Evolutionary conservation across 345 rosid genomes (phyloP).

Genomic region (Eucalyptus guilfoylei): DNA sequence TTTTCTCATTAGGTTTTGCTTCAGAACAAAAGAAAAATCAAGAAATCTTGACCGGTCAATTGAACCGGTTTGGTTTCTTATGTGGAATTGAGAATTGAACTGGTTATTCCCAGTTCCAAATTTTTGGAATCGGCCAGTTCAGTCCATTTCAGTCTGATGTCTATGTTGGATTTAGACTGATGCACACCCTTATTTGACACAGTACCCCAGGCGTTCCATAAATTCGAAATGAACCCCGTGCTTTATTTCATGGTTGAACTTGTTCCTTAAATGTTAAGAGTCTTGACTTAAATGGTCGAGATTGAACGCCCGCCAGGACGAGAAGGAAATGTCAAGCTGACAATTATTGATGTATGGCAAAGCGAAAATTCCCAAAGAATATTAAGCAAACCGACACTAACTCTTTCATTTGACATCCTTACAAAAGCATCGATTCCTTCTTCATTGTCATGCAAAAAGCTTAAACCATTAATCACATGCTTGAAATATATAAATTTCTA

Average conservation of each 20-base stretch:
- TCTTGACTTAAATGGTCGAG: background rate
- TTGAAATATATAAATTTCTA: background rate
- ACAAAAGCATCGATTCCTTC: background rate
- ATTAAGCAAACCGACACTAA: background rate
- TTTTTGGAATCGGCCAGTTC: background rate
- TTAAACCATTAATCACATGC: background rate
- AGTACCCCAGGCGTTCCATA: background rate
- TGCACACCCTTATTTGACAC: background rate
- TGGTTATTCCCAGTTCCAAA: background rate
- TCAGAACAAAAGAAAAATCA: background rate
- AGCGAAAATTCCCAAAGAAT: background rate
- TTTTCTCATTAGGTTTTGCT: background rate
- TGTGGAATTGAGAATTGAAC: background rate
- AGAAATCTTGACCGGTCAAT: background rate
- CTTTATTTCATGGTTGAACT: background rate
- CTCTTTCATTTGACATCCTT: background rate
- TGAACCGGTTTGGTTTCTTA: background rate
- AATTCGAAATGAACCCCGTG: background rate
- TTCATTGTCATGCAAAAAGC: background rate
- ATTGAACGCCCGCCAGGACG: background rate
- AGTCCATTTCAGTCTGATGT: rapidly evolving
- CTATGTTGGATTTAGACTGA: background rate
- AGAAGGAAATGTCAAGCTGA: background rate
- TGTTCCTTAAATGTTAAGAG: background rate
- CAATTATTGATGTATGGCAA: background rate